Evolutionary conservation across 2,329 filamentous ascomycete genomes (phyloP), one percentile per base, ranked within the genome.

Genomic region (Capronia epimyces): DNA sequence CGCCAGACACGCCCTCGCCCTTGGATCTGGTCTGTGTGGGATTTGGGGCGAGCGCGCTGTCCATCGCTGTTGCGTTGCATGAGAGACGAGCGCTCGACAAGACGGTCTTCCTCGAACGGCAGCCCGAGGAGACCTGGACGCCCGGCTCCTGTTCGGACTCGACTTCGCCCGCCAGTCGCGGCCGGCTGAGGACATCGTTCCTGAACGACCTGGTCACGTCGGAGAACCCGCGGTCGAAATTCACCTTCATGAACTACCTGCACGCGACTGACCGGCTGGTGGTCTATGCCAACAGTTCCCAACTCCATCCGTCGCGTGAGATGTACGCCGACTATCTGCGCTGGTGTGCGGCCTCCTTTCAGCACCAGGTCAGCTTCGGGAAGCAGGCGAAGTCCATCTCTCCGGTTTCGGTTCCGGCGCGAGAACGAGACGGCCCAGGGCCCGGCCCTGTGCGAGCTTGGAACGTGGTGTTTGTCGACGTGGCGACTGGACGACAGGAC

Each of bases 161-260:
- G n/a, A n/a, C n/a, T n/a, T n/a, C n/a, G n/a, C n/a, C n/a, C n/a
- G n/a, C n/a, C n/a, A n/a, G 52, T 22, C 21, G 44, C 12, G 20
- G 36, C 20, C 42, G 53, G n/a, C 43, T 59, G 51, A 48, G 50
- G 20, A 54, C 45, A 9, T 55, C 57, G 13, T 59, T 60, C 42
- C 40, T 60, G 40, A 49, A 56, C 32, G 58, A 60, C 37, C 40
- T 60, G 41, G 45, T 59, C 41, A 60, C 58, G 10, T 50, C 55
- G 12, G 51, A 57, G 27, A 59, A 60, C 32, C 58, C 58, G 10
- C 50, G 58, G 4, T 59, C 56, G 2, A 49, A 44, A 9, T 60
- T 59, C 52, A 59, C 58, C 1, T 60, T 60, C 48, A 34, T 60
- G 25, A 57, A 55, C 24, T 60, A 57, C 36, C 54, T 60, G 20